Evolutionary conservation across 2,329 filamentous ascomycete species (phyloP).

Genomic region (Pestalotiopsis sp.): DNA sequence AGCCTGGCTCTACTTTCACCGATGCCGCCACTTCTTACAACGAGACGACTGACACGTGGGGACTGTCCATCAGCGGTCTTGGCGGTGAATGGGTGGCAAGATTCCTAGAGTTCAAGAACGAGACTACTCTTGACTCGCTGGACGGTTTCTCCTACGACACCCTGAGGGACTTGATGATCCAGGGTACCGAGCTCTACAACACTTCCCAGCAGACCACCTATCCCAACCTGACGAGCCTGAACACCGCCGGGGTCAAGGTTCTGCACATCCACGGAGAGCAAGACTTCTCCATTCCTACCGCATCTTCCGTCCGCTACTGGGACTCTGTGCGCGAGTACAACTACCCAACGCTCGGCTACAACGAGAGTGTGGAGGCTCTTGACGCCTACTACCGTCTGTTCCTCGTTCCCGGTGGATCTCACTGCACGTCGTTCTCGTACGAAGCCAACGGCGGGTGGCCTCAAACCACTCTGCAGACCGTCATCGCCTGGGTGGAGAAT

Average conservation of each 20-base stretch:
- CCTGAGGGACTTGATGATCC: conserved; percentile 52
- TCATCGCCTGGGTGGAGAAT: conserved; percentile 58
- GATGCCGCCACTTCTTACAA: conserved; percentile 38
- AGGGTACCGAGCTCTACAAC: conserved; percentile 48
- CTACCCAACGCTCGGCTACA: conserved; percentile 43
- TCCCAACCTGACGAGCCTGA: conserved; percentile 49
- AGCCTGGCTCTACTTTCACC: conserved; percentile 32
- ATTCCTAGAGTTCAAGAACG: conserved; percentile 24
- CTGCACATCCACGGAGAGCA: conserved; percentile 57
- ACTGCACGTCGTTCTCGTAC: conserved; percentile 46
- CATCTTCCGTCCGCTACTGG: conserved; percentile 42
- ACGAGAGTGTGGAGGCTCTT: conserved; percentile 43
- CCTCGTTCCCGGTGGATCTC: conserved; percentile 51
- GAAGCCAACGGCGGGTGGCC: conserved; percentile 45
- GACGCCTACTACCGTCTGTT: conserved; percentile 47
- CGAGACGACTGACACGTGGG: conserved; percentile 29
- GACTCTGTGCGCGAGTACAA: conserved; percentile 53
- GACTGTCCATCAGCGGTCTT: conserved; percentile 21
- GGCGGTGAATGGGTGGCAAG: conserved; percentile 34
- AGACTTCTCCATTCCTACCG: conserved; percentile 50
- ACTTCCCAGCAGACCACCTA: conserved; percentile 48
- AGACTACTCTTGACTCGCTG: conserved; percentile 39
- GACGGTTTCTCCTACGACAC: conserved; percentile 55
- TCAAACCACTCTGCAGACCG: conserved; percentile 45
- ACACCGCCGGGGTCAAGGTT: conserved; percentile 49